phyloP scores from a whole-genome alignment of 257 asterid species.

The Thymus mandschuricus region DNA sequence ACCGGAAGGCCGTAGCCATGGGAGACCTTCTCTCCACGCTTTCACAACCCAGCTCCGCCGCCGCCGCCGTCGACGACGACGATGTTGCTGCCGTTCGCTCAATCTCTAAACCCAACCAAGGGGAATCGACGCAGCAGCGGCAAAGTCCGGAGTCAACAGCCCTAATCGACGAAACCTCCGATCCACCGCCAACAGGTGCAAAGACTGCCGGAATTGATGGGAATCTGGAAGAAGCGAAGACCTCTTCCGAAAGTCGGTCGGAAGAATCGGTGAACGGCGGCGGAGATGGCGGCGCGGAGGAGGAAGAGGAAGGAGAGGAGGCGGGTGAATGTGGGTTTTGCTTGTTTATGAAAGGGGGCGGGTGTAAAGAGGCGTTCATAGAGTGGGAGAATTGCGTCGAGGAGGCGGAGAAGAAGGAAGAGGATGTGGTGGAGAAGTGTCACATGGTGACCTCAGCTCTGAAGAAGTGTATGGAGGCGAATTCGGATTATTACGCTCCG shows the following conservation, averaged over 20 bases:
- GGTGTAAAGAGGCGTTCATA: conserved; percentile 61
- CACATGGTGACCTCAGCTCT: conserved; percentile 53
- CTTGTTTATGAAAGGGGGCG: conserved; percentile 86
- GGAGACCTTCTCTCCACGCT: conserved; percentile 41
- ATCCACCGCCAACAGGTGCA: conserved; percentile 36
- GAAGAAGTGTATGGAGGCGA: conserved; percentile 80
- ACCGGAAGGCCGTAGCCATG: conserved; percentile 45
- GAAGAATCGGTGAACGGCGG: conserved; percentile 16
- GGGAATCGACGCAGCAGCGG: conserved; percentile 28
- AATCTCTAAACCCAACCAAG: conserved; percentile 23
- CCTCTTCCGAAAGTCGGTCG: not conserved
- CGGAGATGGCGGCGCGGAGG: conserved; percentile 34
- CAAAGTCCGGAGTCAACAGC: conserved; percentile 24
- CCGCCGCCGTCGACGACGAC: conserved; percentile 37
- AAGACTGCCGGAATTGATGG: conserved; percentile 25
- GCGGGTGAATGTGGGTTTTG: conserved; percentile 85
- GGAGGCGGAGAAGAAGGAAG: conserved; percentile 63
- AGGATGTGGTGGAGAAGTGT: conserved; percentile 71
- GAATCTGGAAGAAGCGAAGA: conserved; percentile 19
- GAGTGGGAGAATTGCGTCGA: conserved; percentile 81
- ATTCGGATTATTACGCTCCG: conserved; percentile 72
- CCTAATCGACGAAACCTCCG: conserved; percentile 33
- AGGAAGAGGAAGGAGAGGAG: conserved; percentile 57
- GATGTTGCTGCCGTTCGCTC: conserved; percentile 26
- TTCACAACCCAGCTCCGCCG: conserved; percentile 4